Percentiles rank a stretch among this genome's conserved stretches.
Conservation (phyloP, 2,329 filamentous ascomycete species). For the Leptographium lundbergii region DNA sequence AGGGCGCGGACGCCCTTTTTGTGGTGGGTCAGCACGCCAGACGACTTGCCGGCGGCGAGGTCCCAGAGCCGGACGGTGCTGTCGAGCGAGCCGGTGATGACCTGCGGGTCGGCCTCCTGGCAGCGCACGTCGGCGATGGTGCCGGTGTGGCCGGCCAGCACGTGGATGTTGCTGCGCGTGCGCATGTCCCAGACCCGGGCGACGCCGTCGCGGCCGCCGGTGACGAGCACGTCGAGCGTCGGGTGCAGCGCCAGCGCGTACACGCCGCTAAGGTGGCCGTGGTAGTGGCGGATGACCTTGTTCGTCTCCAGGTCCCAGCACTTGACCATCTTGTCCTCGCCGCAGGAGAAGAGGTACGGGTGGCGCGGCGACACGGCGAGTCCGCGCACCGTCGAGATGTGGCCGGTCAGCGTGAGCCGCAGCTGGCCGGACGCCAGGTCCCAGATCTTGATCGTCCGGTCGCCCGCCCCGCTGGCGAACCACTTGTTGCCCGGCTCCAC, state of each 20-base stretch:
- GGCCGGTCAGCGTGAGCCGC: constrained; percentile 76
- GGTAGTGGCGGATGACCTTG: constrained; percentile 95
- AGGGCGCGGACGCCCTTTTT: constrained; percentile 91
- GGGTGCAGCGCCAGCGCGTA: constrained; percentile 91
- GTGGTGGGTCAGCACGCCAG: constrained; percentile 93
- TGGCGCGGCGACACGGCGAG: constrained; percentile 86
- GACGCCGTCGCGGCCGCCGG: constrained; percentile 86
- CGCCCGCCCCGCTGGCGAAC: constrained; percentile 92
- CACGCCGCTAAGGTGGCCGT: constrained; percentile 90
- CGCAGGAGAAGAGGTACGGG: constrained; percentile 94
- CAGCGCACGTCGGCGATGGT: constrained; percentile 84
- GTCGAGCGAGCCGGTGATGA: constrained; percentile 88
- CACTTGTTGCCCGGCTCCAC: constrained; percentile 95
- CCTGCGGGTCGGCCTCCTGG: constrained; percentile 91
- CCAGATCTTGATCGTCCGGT: constrained; percentile 98
- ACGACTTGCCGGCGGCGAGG: constrained; percentile 87
- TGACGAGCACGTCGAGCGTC: constrained; percentile 86
- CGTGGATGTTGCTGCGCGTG: constrained; percentile 89
- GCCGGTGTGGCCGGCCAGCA: constrained; percentile 78
- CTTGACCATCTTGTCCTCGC: constrained; percentile 99
- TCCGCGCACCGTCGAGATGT: constrained; percentile 86
- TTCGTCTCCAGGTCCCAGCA: constrained; percentile 99
- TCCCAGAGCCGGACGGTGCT: constrained; percentile 90
- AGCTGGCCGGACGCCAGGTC: constrained; percentile 82
- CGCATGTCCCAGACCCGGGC: constrained; percentile 98